Evolutionary conservation across 31 red algal species (phyloP), one percentile per base, ranked within the genome.

Genomic region (Odonthalia washingtoniensis): DNA sequence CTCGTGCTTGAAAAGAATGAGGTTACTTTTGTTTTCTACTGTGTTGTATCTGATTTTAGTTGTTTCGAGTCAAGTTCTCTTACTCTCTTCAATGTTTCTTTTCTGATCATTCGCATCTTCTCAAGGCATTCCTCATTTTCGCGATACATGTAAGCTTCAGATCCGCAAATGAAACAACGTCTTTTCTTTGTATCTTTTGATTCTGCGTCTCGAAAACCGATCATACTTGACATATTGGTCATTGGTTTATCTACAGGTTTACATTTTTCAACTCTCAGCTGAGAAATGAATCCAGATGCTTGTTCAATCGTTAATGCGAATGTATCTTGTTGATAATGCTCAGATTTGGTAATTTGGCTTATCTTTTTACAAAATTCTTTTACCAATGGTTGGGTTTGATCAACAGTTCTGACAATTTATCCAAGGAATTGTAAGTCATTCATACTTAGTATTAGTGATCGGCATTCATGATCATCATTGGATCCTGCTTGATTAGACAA

Each of bases 111-210:
- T 24, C 52, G 52, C 17, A 85, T 57, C 36, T 46, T 57, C 6
- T 30, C 43, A 27, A 30, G 26, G 28, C 66, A 85, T 74, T 74
- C 82, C 40, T 46, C 16, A 4, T 44, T 33, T n/a, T 85, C 82
- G 21, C 74, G 52, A 3, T 37, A 85, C 82, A 65, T 74, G 27
- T 85, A 42, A 4, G 67, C 82, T 18, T 31, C 9, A 4, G 3
- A 2, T 6, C 36, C 36, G 6, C 82, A 74, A 17, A 21, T 57
- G 27, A 17, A 4, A 38, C 60, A 68, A 63, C 46, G 1, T 27
- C 27, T 82, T n/a, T 68, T 26, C 35, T 82, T 39, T 68, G 67
- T 36, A 24, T 43, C 3, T 28, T 57, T 79, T 41, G 3, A 41
- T 26, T 2, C 42, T 79, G 3, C 37, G 45, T 9, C 36, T 18